phyloP scores from a whole-genome alignment of 345 rosid species.

The Eucalyptus curtisii region DNA sequence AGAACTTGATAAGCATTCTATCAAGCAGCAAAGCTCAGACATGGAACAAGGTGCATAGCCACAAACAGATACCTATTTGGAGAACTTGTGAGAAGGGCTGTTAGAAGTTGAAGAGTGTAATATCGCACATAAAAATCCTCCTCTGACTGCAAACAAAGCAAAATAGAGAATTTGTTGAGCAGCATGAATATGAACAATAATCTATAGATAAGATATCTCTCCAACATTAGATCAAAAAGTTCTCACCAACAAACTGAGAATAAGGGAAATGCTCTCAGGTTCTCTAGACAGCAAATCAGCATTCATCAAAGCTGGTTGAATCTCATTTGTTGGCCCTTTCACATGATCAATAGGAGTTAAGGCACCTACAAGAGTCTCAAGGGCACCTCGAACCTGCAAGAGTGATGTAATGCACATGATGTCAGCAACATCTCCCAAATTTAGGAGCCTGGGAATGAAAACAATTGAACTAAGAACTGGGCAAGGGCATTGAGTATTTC shows the following conservation, averaged over 20 bases:
- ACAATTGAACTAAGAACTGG: not conserved
- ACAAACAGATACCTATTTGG: constrained; percentile 57
- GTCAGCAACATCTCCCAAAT: not conserved
- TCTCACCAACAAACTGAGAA: constrained; percentile 87
- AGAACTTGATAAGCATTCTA: constrained; percentile 23
- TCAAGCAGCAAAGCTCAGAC: constrained; percentile 1
- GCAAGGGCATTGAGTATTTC: not conserved
- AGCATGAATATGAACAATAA: not conserved
- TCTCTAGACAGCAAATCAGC: constrained; percentile 92
- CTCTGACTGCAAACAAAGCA: constrained; percentile 46
- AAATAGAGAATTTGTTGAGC: not conserved
- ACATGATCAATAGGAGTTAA: constrained; percentile 77
- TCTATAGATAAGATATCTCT: not conserved
- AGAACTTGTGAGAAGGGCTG: constrained; percentile 90
- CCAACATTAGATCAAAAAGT: not conserved
- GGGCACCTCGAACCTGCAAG: constrained; percentile 78
- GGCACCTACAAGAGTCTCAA: constrained; percentile 91
- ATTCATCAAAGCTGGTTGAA: constrained; percentile 89
- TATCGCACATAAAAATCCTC: constrained; percentile 95
- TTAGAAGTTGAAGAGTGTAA: constrained; percentile 89
- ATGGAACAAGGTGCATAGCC: not conserved
- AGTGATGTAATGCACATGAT: not conserved
- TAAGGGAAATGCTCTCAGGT: constrained; percentile 87
- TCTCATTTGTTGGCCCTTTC: constrained; percentile 64
- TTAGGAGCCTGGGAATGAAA: not conserved